Percentiles rank a stretch among this genome's conserved stretches.
Conservation (phyloP, 129 eudicot genomes). For the Flaveria sonorensis region DNA sequence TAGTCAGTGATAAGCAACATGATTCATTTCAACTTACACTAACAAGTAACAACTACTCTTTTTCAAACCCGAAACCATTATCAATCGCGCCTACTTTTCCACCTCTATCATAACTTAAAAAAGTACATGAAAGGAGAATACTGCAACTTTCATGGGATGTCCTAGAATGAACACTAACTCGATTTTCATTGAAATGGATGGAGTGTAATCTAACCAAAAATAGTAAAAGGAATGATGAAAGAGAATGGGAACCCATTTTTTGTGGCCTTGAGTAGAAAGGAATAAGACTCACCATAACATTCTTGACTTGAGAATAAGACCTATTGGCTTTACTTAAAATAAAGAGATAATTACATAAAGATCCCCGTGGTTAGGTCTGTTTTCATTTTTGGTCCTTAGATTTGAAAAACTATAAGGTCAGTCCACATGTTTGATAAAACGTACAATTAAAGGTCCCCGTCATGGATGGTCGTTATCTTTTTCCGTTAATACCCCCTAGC, state of each 20-base stretch:
- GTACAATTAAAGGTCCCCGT: too few species aligned
- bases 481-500: too few species aligned
- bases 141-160: slow-evolving; percentile 22
- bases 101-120: not conserved
- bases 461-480: too few species aligned
- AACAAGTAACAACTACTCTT: too few species aligned
- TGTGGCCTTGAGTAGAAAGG: slow-evolving; percentile 66
- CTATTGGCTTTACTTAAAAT: slow-evolving; percentile 60
- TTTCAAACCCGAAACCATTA: slow-evolving; percentile 3
- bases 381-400: too few species aligned
- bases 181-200: slow-evolving; percentile 30
- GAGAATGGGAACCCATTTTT: slow-evolving; percentile 75
- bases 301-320: slow-evolving; percentile 57
- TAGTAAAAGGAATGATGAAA: slow-evolving; percentile 39
- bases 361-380: too few species aligned
- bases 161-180: not conserved
- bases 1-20: not conserved
- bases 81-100: not conserved
- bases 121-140: not conserved
- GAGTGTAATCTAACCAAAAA: slow-evolving; percentile 43
- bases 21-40: not conserved
- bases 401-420: too few species aligned
- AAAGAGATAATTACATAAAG: too few species aligned
- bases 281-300: slow-evolving; percentile 63
- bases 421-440: too few species aligned